Conservation (phyloP, 441 rosid species). For the Gossypium schwendimanii region DNA sequence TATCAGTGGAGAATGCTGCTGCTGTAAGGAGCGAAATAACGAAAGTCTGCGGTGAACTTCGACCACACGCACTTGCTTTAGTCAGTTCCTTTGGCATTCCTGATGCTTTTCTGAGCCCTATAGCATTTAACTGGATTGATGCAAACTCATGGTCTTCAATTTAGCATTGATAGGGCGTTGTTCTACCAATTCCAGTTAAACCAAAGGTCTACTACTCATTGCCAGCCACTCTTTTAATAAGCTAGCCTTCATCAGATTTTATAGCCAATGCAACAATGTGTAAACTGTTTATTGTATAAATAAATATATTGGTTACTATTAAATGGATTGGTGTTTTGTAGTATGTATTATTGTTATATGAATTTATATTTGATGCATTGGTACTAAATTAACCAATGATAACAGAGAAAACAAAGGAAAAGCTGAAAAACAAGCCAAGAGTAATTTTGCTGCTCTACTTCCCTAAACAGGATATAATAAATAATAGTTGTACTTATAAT, state of each 20-base stretch:
- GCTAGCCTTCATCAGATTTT: not conserved
- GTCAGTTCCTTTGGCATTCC: slow-evolving; percentile 80
- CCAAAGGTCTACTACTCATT: not conserved
- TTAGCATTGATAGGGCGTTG: slow-evolving; percentile 16
- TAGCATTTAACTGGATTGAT: slow-evolving; percentile 88
- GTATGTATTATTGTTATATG: no score
- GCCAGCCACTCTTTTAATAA: not conserved
- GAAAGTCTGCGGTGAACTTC: slow-evolving; percentile 60
- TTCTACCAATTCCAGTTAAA: not conserved
- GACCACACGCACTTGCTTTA: slow-evolving; percentile 73
- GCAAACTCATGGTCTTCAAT: slow-evolving; percentile 71
- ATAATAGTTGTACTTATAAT: no score
- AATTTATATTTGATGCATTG: no score
- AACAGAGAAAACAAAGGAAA: no score
- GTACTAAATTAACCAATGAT: no score
- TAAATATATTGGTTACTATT: no score
- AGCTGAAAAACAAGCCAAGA: no score
- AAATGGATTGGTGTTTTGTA: no score
- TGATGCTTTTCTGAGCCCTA: slow-evolving; percentile 65
- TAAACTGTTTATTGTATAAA: not conserved
- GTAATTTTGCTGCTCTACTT: no score
- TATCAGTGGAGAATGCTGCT: slow-evolving; percentile 50
- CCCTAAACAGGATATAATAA: no score
- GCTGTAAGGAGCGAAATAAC: slow-evolving; percentile 61
- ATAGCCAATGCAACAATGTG: not conserved